phyloP scores from a whole-genome alignment of 768 basidiomycete species.

The Tulasnella calospora region DNA sequence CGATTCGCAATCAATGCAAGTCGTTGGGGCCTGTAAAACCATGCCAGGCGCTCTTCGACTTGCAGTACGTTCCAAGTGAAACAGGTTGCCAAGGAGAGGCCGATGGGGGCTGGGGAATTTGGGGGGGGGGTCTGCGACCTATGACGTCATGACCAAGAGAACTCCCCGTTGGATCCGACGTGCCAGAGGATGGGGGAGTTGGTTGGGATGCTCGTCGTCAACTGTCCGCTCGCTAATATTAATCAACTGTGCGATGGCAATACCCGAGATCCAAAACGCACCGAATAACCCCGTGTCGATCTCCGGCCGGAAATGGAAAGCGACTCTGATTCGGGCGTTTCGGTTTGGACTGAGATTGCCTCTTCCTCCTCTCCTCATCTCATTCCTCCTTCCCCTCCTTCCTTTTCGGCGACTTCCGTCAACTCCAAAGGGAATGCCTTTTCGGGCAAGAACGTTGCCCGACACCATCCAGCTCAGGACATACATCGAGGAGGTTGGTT shows the following conservation, averaged over 20 bases:
- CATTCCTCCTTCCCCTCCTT: not conserved
- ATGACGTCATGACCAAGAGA: too few relatives aligned
- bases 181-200: too few relatives aligned
- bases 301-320: not conserved
- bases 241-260: not conserved
- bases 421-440: not conserved
- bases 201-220: too few relatives aligned
- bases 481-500: not conserved
- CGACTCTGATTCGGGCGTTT: not conserved
- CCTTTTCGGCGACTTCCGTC: not conserved
- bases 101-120: too few relatives aligned
- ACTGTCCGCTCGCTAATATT: too few relatives aligned
- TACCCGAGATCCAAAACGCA: not conserved
- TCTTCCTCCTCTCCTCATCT: not conserved
- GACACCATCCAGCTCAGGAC: not conserved
- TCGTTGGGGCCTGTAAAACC: too few relatives aligned
- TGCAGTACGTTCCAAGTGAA: too few relatives aligned
- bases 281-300: not conserved
- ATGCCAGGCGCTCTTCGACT: too few relatives aligned
- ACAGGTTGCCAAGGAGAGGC: too few relatives aligned
- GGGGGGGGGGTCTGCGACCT: too few relatives aligned
- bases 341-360: not conserved
- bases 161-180: too few relatives aligned
- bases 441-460: not conserved
- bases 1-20: too few relatives aligned